Base-by-base conservation (phyloP, 495 filamentous ascomycete species). In the Tuber indicum region DNA sequence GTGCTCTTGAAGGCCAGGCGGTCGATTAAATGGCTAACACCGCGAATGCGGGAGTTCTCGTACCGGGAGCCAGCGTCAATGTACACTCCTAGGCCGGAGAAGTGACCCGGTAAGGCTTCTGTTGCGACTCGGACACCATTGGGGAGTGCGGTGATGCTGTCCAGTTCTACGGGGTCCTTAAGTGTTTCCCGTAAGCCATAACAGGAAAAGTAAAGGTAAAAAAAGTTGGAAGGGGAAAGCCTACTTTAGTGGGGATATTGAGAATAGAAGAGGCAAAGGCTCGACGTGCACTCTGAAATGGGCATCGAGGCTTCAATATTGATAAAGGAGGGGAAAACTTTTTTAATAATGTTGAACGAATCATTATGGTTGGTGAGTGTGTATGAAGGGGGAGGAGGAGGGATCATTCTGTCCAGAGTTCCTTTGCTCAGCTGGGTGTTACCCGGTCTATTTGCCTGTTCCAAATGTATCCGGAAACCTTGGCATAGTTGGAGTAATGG, bases 1-100 rank as follows among this genome's bases (percentile, higher is more conserved):
- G 96, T 98, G 10, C 94, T 97, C 79, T 98, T 98, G 87, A 98
- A 99, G 45, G 96, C 96, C 46, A 99, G 84, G 23, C 96, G 90
- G 84, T 99, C 96, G 87, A 97, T 92, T 74, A 99, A 94, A 84
- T 99, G 96, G 84, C 93, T 97, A 58, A 97, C 93, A 44, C 96
- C 96, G 72, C 93, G 90, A 70, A 98, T 86, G 69, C 90, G 91
- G 23, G 91, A 88, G 82, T 91, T 96, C 85, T 99, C 96, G 85
- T 96, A 98, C 76, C 96, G 90, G 46, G 96, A 99, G 16, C 96
- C 96, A 49, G 94, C 94, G 85, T 98, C 95, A 85, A 99, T 90
- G 85, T 97, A 99, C 44, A 99, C 94, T 73, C 96, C 96, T 42
- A 99, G 90, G 72, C 93, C 96, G 12, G 95, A 92, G 85, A 99